Percentiles rank a stretch among this genome's conserved stretches.
phyloP scores from a whole-genome alignment of 176 grass and related monocot species.

The Aegilops speltoides region DNA sequence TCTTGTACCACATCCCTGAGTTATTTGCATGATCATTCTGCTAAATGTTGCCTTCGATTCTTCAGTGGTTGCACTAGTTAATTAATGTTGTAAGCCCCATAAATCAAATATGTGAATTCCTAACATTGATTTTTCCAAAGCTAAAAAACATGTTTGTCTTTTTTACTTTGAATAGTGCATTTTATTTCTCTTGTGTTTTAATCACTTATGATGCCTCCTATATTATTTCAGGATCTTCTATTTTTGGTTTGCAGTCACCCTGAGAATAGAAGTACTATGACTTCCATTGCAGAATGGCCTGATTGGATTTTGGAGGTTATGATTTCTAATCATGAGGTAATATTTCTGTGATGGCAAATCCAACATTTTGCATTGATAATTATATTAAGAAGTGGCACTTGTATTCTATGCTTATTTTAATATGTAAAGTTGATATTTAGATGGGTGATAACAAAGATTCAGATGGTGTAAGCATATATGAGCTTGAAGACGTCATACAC shows the following conservation, averaged over 20 bases:
- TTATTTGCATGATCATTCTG: neutral
- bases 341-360: conserved; percentile 25
- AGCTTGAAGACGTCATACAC: conserved; percentile 77
- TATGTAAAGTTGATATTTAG: conserved; percentile 40
- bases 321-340: conserved; percentile 90
- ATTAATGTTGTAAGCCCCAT: neutral
- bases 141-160: neutral
- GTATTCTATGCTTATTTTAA: conserved; percentile 28
- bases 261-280: conserved; percentile 67
- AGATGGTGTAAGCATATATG: conserved; percentile 63
- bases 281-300: conserved; percentile 77
- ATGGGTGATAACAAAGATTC: conserved; percentile 71
- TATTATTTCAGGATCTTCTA: conserved; percentile 79
- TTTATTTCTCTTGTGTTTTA: neutral
- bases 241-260: conserved; percentile 78
- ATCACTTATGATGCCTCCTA: conserved; percentile 30
- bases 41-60: neutral
- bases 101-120: neutral
- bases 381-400: conserved; percentile 20
- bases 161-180: conserved; percentile 14
- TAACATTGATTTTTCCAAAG: conserved; percentile 1
- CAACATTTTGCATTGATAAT: conserved; percentile 20
- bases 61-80: conserved; percentile 5
- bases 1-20: neutral
- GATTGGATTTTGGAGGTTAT: conserved; percentile 84